Evolutionary conservation across 768 basidiomycete species (phyloP).

Genomic region (Gymnopilus dilepis): DNA sequence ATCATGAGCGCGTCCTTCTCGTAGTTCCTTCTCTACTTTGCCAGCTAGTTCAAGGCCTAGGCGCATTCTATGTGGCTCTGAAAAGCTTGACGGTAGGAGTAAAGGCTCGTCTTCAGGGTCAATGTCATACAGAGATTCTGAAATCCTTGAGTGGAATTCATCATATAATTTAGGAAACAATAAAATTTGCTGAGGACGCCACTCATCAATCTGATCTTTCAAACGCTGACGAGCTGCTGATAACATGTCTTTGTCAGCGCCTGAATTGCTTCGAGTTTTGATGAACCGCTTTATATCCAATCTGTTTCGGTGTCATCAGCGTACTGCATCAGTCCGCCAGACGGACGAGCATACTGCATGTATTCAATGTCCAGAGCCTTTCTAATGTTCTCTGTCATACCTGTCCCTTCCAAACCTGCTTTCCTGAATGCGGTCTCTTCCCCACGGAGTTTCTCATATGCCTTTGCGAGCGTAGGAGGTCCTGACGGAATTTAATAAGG

Average conservation of each 20-base stretch:
- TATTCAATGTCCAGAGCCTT: conserved; percentile 20
- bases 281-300: not conserved
- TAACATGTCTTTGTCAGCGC: no score
- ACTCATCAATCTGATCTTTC: no score
- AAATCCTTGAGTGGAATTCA: no score
- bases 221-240: no score
- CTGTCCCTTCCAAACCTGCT: not conserved
- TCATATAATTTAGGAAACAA: not conserved
- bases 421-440: conserved; percentile 7
- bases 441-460: conserved; percentile 7
- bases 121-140: not conserved
- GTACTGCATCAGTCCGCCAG: not conserved
- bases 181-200: not conserved
- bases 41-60: conserved; percentile 13
- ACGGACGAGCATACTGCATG: conserved; percentile 20
- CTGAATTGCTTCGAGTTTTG: not conserved
- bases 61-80: not conserved
- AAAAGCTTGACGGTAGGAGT: conserved; percentile 26
- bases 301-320: not conserved
- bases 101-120: conserved; percentile 20
- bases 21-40: conserved; percentile 24
- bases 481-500: not conserved
- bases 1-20: conserved; percentile 35
- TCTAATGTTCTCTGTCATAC: conserved; percentile 22
- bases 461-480: not conserved